Percentiles rank a stretch among this genome's conserved stretches.
These are phyloP conservation scores for Lentinula edodes DNA, from an alignment of 768 basidiomycete genomes.

Conservation along the genomic window DNA sequence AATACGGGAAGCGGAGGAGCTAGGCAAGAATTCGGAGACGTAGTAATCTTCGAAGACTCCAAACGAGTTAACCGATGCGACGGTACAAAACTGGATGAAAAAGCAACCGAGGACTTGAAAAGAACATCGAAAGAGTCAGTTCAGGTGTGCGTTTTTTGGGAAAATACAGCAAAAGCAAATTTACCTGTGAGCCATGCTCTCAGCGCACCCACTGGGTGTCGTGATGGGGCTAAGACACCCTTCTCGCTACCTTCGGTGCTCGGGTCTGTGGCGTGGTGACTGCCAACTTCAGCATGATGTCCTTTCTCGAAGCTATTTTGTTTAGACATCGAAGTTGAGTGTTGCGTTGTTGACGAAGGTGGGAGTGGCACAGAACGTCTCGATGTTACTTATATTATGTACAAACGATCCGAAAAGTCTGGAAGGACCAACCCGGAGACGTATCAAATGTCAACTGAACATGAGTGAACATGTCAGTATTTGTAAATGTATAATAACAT, in stretches of 20 bases:
- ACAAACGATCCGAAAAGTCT: not conserved
- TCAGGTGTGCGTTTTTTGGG: not conserved
- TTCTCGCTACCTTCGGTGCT: not conserved
- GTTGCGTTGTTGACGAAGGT: not conserved
- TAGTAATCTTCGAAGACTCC: conserved; percentile 4
- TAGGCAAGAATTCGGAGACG: conserved; percentile 1
- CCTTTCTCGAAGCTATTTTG: not conserved
- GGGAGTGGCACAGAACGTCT: not conserved
- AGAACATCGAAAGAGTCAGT: not conserved
- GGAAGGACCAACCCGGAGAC: not conserved
- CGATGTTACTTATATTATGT: not conserved
- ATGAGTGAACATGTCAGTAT: not conserved
- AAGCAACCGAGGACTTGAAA: conserved; percentile 1
- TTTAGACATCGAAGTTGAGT: not conserved
- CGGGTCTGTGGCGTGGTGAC: not conserved
- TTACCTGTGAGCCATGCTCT: conserved; percentile 1
- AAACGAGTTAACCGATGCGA: conserved; percentile 1
- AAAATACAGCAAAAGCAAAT: not conserved
- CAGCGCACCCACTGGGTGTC: not conserved
- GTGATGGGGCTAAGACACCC: not conserved
- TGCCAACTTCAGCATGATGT: not conserved
- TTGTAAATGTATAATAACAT: too few relatives aligned
- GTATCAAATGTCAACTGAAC: not conserved
- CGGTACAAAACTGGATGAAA: conserved; percentile 1
- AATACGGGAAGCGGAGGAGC: not conserved